Percentiles rank a stretch among this genome's conserved stretches.
These are phyloP conservation scores for Phaeosphaeria sp. DNA, from an alignment of 2,329 filamentous ascomycete genomes.

Conservation along the genomic window DNA sequence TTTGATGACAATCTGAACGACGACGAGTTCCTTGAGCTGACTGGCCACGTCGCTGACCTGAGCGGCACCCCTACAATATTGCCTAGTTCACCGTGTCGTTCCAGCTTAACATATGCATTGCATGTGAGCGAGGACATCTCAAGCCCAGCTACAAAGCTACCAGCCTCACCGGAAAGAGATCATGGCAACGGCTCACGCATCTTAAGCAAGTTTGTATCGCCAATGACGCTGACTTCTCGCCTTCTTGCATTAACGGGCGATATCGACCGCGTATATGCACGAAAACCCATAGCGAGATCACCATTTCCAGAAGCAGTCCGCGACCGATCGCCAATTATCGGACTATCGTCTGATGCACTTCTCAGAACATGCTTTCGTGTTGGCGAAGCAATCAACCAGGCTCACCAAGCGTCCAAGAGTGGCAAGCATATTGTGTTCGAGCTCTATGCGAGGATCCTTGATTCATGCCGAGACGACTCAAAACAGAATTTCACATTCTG, in stretches of 20 bases:
- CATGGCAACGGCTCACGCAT: not conserved
- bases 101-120: too few species aligned
- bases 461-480: constrained; percentile 61
- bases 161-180: not conserved
- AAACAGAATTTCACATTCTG: constrained; percentile 70
- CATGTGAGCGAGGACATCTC: not conserved
- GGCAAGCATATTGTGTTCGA: constrained; percentile 63
- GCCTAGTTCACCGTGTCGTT: constrained; percentile 7
- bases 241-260: constrained; percentile 15
- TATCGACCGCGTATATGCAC: constrained; percentile 4
- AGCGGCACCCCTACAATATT: not conserved
- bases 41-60: constrained; percentile 3
- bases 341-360: constrained; percentile 55
- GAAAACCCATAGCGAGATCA: constrained; percentile 58
- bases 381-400: constrained; percentile 64
- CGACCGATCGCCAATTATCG: constrained; percentile 62
- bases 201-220: constrained; percentile 28
- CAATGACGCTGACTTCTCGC: constrained; percentile 28
- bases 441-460: constrained; percentile 67
- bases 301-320: constrained; percentile 58
- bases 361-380: constrained; percentile 70
- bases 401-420: constrained; percentile 54
- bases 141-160: not conserved
- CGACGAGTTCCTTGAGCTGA: constrained; percentile 29
- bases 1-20: constrained; percentile 34